Evolutionary conservation across 192 early-diverging fungal genomes (phyloP), one percentile per base, ranked within the genome.

Genomic region (Podila horticola): DNA sequence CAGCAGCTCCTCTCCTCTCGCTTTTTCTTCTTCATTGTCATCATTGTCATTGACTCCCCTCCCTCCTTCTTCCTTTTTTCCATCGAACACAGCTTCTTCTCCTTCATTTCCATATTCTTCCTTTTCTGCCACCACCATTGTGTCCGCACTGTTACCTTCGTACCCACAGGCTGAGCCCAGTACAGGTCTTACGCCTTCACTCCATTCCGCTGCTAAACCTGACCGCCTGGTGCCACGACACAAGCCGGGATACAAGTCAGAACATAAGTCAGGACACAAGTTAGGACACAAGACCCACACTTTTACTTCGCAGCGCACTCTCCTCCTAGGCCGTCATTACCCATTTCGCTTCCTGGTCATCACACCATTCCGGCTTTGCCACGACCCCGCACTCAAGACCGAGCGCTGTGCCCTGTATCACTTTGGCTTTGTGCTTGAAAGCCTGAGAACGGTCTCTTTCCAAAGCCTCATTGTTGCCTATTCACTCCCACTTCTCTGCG

Each of bases 361-460:
- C 52, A 55, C 52, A 24, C 52, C 52, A 55, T 55, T 55, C 52
- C 52, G 24, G 24, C 52, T 55, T 55, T 55, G 52, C 52, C 52
- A 55, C 52, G 52, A 26, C n/a, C 91, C 79, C 96, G 97, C 84
- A 90, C 97, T 84, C 96, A 98, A 87, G 95, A 96, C 93, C 96
- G 96, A 61, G 90, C 92, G 74, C 93, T 97, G 87, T 97, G 95
- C 91, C 95, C 95, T 90, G 96, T 97, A 87, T 95, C 96, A 70
- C 86, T 93, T 86, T 98, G 96, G 96, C 96, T 96, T 93, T 90
- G 96, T 60, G 96, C 96, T 92, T 90, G 94, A 84, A 95, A 98
- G 86, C 96, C 96, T 92, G 96, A 98, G 88, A 91, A 93, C 84
- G 87, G 90, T 76, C 91, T 64, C 70, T 12, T 28, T 79, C 22